Conservation (phyloP, 2,329 filamentous ascomycete genomes). For the Hawksworthiomyces lignivorus region DNA sequence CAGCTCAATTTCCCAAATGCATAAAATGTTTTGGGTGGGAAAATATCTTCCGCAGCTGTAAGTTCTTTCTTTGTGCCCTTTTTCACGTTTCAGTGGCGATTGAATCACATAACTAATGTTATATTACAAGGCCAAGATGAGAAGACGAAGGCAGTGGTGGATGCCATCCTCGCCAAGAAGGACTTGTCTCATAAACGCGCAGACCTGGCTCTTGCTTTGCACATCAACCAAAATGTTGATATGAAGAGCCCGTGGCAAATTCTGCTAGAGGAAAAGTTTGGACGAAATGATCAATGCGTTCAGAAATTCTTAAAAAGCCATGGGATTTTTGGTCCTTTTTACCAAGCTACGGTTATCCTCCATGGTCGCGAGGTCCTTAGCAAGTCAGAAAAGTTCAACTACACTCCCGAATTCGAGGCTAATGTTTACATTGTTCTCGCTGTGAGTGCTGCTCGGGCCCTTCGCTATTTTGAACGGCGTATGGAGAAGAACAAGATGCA, state of each 20-base stretch:
- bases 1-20: background rate
- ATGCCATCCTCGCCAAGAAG: background rate
- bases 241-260: background rate
- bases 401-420: background rate
- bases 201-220: background rate
- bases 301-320: no score
- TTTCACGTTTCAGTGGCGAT: no score
- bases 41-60: conserved; percentile 7
- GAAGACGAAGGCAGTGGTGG: background rate
- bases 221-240: background rate
- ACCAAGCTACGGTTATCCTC: conserved; percentile 5
- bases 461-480: background rate
- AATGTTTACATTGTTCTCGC: conserved; percentile 3
- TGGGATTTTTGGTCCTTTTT: background rate
- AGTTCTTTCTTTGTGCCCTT: background rate
- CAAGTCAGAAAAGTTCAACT: background rate
- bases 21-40: no score
- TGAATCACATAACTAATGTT: no score
- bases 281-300: no score
- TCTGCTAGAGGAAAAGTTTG: conserved; percentile 2
- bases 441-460: background rate
- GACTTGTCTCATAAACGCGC: background rate
- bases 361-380: background rate
- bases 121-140: no score
- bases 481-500: conserved; percentile 10